Evolutionary conservation across 108 stramenopile genomes (phyloP).

Genomic region (Cyclostephanos tholiformis): DNA sequence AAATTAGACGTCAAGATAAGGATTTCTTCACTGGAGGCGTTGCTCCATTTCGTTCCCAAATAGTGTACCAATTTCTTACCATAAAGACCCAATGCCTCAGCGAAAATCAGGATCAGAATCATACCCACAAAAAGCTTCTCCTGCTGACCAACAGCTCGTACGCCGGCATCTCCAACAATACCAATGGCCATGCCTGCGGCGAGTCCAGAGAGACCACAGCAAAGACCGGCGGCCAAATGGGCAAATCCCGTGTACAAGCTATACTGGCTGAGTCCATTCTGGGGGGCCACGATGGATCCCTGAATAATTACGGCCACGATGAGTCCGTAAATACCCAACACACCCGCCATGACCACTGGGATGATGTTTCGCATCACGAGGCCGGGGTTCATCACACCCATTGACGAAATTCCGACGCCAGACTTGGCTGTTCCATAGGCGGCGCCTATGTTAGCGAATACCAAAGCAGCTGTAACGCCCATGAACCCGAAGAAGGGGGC

Average conservation of each 20-base stretch:
- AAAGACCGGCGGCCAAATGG: constrained; percentile 97
- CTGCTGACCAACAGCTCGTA: constrained; percentile 98
- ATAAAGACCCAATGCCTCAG: constrained; percentile 99
- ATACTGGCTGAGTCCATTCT: constrained; percentile 82
- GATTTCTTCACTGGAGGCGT: constrained; percentile 76
- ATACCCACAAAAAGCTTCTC: constrained; percentile 99
- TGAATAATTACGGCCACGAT: constrained; percentile 98
- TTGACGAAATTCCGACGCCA: constrained; percentile 97
- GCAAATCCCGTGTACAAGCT: constrained; percentile 96
- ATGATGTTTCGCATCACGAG: constrained; percentile 99
- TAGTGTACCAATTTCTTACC: constrained; percentile 34
- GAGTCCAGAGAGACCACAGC: constrained; percentile 96
- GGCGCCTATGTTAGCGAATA: constrained; percentile 97
- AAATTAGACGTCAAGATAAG: constrained; percentile 69
- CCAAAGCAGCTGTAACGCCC: constrained; percentile 84
- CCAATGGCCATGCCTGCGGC: constrained; percentile 99
- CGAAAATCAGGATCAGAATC: constrained; percentile 99
- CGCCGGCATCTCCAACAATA: constrained; percentile 98
- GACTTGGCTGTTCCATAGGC: constrained; percentile 99
- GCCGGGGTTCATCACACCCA: constrained; percentile 99
- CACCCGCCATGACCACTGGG: constrained; percentile 99
- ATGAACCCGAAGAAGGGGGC: constrained; percentile 91
- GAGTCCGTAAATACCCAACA: constrained; percentile 99
- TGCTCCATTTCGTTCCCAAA: constrained; percentile 63
- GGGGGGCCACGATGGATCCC: constrained; percentile 84